Conservation (phyloP, 139 green algal species). For the Chlamydomonas urium region DNA sequence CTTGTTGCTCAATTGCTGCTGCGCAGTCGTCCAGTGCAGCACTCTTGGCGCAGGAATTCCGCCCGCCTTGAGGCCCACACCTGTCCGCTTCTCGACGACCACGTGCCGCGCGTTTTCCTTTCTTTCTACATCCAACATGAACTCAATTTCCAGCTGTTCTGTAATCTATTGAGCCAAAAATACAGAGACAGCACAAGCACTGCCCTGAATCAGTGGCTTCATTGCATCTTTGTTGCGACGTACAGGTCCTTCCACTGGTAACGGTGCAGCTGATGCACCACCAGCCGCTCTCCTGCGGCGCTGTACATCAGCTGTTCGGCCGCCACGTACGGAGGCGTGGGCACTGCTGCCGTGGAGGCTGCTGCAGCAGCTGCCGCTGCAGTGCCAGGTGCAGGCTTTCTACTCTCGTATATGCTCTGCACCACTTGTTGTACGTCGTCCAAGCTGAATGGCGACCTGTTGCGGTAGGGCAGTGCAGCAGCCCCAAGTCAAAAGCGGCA, state of each 20-base stretch:
- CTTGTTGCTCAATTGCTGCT: too few species aligned
- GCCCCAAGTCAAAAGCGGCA: too few species aligned
- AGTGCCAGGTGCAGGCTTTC: background rate
- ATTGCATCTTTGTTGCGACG: conserved; percentile 9
- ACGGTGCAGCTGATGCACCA: conserved; percentile 40
- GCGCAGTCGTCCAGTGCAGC: too few species aligned
- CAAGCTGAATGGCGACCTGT: conserved; percentile 24
- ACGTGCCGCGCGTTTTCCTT: too few species aligned
- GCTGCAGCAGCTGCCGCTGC: background rate
- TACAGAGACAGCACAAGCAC: too few species aligned
- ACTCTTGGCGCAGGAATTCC: too few species aligned
- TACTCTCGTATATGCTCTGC: conserved; percentile 20
- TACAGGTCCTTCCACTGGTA: conserved; percentile 52
- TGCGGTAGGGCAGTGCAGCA: background rate
- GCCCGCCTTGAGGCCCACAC: too few species aligned
- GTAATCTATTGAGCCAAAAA: too few species aligned
- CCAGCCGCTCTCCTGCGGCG: conserved; percentile 34
- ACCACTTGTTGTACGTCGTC: conserved; percentile 26
- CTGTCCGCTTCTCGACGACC: too few species aligned
- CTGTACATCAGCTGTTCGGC: conserved; percentile 53
- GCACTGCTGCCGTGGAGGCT: background rate
- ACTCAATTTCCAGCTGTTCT: too few species aligned
- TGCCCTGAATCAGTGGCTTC: too few species aligned
- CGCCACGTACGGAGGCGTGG: conserved; percentile 22
- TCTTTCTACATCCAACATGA: too few species aligned